Evolutionary conservation across 208 protist species (phyloP), one percentile per base, ranked within the genome.

Genomic region (Crithidia mellificae): DNA sequence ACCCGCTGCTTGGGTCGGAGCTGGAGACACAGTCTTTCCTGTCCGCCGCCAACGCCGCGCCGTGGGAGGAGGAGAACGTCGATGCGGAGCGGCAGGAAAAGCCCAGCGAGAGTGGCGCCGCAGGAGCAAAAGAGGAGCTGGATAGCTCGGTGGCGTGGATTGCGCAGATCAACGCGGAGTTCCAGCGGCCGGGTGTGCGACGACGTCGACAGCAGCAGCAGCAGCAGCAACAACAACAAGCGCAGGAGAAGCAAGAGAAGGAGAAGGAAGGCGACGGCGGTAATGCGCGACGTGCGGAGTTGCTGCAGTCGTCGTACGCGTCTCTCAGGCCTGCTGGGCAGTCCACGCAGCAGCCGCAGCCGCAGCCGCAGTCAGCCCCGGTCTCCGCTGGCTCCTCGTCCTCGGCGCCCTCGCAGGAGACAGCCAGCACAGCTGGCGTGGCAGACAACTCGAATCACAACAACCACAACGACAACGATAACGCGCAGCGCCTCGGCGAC

Each of bases 1-100:
- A 81, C 63, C 74, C 79, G 17, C 63, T 83, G 20, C 52, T 47
- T 19, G 39, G 51, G 6, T 59, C 38, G 22, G 68, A 75, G 59
- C 11, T 62, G 7, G 72, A 77, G 57, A 53, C 63, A 22, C 57
- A 8, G 27, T 62, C 59, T 17, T 63, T 52, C 30, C 24, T 46
- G 30, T 62, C 63, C 36, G n/a, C 41, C 6, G 36, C 32, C 5
- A 50, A 50, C 24, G 44, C 50, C 2, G 61, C 61, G 34, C 17
- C 59, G 44, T 50, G 61, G 38, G 44, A 50, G 15, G 46, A 50
- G 17, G 38, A 56, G 27, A 30, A 6, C 29, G 55, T 7, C 0
- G 52, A 58, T 12, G 61, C 50, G 50, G 29, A 36, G 47, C 25
- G 1, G 58, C 43, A 41, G 20, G 19, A 6, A 30, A 38, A 44